These are phyloP conservation scores for Ogataea ganodermae DNA, from an alignment of 805 yeast species.

Conservation along the genomic window DNA sequence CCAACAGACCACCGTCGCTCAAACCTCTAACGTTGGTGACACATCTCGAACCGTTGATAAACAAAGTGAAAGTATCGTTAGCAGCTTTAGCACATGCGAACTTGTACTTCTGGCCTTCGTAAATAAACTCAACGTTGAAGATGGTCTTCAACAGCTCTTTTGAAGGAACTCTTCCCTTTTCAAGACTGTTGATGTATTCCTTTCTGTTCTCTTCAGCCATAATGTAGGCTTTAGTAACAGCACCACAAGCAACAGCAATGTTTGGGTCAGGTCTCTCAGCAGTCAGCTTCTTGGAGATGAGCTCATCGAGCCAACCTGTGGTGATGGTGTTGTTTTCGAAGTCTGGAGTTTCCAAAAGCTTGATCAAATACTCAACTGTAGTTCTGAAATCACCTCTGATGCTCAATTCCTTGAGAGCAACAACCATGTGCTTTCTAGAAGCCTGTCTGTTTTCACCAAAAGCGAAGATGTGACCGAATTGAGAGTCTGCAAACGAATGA, in stretches of 20 bases:
- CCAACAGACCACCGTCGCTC: slow-evolving; percentile 91
- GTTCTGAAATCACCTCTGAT: slow-evolving; percentile 99
- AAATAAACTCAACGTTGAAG: slow-evolving; percentile 91
- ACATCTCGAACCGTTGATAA: slow-evolving; percentile 89
- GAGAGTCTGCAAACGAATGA: slow-evolving; percentile 97
- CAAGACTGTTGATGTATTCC: slow-evolving; percentile 75
- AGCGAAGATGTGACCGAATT: slow-evolving; percentile 98
- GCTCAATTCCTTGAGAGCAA: slow-evolving; percentile 92
- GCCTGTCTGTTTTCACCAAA: slow-evolving; percentile 99
- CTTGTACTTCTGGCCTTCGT: slow-evolving; percentile 89
- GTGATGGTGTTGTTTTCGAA: slow-evolving; percentile 96
- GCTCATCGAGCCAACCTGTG: slow-evolving; percentile 98
- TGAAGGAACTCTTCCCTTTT: slow-evolving; percentile 93
- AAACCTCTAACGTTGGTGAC: slow-evolving; percentile 86
- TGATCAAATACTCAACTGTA: slow-evolving; percentile 94
- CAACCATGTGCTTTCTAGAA: slow-evolving; percentile 98
- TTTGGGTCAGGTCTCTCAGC: slow-evolving; percentile 95
- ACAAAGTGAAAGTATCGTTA: slow-evolving; percentile 78
- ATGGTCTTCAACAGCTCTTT: slow-evolving; percentile 80
- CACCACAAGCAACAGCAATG: slow-evolving; percentile 94
- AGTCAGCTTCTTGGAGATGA: slow-evolving; percentile 88
- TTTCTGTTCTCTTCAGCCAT: slow-evolving; percentile 68
- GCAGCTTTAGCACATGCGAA: slow-evolving; percentile 96
- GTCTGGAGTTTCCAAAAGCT: slow-evolving; percentile 92
- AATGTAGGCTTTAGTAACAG: slow-evolving; percentile 91